A percentile compares a stretch with the other conserved stretches of the same genome.
Conservation (phyloP, 176 grass and related monocot species). For the Oryza coarctata region DNA sequence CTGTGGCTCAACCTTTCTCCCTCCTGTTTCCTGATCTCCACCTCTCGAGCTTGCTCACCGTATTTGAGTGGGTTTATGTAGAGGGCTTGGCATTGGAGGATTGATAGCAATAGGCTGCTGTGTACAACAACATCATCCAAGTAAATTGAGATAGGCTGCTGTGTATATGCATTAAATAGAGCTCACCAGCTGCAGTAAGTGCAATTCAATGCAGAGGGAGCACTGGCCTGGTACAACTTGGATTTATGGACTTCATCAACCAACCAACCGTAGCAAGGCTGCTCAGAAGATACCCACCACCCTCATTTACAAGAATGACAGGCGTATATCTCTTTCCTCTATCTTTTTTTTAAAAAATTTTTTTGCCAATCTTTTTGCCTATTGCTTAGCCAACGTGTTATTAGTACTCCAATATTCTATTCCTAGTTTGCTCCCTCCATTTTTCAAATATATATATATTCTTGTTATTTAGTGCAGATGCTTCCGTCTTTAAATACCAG, state of each 20-base stretch:
- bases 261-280: constrained; percentile 54
- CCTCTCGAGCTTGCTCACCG: constrained; percentile 12
- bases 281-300: constrained; percentile 16
- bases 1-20: neutral
- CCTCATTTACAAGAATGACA: constrained; percentile 48
- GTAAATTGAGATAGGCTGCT: constrained; percentile 1
- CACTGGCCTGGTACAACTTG: constrained; percentile 40
- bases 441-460: constrained; percentile 15
- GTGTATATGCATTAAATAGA: constrained; percentile 46
- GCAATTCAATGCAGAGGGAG: constrained; percentile 41
- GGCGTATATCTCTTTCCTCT: neutral
- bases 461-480: constrained; percentile 21
- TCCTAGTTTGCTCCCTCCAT: neutral
- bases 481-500: constrained; percentile 27
- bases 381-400: constrained; percentile 27
- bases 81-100: neutral
- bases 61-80: constrained; percentile 40
- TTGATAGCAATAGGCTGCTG: constrained; percentile 17
- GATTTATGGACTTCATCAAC: constrained; percentile 71
- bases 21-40: constrained; percentile 4
- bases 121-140: too few species aligned
- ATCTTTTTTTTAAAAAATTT: neutral
- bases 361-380: constrained; percentile 22
- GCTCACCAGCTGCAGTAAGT: constrained; percentile 46
- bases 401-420: neutral